phyloP scores from a whole-genome alignment of 2,329 filamentous ascomycete species.

The Aotearoamyces nothofagi region DNA sequence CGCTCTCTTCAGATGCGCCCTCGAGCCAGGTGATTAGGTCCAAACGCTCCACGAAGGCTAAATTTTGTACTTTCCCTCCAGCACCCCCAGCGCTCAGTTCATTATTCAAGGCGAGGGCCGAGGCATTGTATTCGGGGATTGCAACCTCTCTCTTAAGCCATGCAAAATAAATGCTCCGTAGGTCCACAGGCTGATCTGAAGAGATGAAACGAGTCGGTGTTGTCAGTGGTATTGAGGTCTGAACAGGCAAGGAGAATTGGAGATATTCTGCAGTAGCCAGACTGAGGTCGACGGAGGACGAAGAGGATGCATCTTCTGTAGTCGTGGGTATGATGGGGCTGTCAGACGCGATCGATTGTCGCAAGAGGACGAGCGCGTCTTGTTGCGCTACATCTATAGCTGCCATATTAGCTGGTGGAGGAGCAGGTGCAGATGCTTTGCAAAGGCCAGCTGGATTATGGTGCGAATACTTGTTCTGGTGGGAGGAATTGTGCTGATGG shows the following conservation, averaged over 20 bases:
- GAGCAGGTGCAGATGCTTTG: no score
- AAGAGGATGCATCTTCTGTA: constrained; percentile 45
- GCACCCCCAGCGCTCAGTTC: constrained; percentile 44
- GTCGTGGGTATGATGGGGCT: constrained; percentile 59
- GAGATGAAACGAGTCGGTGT: constrained; percentile 76
- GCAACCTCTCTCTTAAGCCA: constrained; percentile 87
- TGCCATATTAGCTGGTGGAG: constrained; percentile 30
- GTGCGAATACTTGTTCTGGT: no score
- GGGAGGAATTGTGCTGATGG: no score
- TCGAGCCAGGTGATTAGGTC: constrained; percentile 91
- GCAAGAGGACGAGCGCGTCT: constrained; percentile 72
- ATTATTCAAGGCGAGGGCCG: constrained; percentile 66
- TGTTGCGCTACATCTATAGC: constrained; percentile 32
- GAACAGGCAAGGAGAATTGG: constrained; percentile 48
- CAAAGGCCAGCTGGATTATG: no score
- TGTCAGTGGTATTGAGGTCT: constrained; percentile 51
- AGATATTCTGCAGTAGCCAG: constrained; percentile 69
- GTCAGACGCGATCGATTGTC: constrained; percentile 62
- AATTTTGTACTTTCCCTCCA: constrained; percentile 61
- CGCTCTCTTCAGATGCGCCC: constrained; percentile 76
- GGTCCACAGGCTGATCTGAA: constrained; percentile 57
- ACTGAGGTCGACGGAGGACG: constrained; percentile 37
- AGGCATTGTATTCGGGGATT: constrained; percentile 82
- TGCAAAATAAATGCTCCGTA: constrained; percentile 91
- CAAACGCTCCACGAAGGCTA: constrained; percentile 81